A percentile compares a stretch with the other conserved stretches of the same genome.
These are phyloP conservation scores for Aureobasidium namibiae DNA, from an alignment of 2,329 filamentous ascomycete genomes.

Conservation along the genomic window DNA sequence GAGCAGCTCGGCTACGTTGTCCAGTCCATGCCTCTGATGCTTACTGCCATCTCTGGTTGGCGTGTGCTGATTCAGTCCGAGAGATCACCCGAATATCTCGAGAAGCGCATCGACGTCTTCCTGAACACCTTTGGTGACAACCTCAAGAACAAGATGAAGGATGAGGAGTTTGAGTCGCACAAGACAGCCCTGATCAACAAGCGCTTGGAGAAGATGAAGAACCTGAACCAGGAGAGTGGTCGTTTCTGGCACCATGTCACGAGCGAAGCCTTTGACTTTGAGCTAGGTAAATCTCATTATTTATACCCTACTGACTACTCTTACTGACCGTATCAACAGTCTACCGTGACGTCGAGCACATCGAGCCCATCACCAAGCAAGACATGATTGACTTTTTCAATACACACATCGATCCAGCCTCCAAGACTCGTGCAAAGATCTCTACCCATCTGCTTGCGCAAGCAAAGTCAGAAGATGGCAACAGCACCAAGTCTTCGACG, in stretches of 20 bases:
- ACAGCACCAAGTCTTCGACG: constrained; percentile 13
- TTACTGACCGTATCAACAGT: constrained; percentile 35
- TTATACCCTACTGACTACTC: not conserved
- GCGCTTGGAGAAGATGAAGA: constrained; percentile 84
- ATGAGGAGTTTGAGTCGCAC: constrained; percentile 80
- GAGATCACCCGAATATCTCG: constrained; percentile 72
- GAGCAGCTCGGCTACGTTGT: constrained; percentile 97
- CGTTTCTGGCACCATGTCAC: constrained; percentile 80
- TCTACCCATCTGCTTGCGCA: constrained; percentile 78
- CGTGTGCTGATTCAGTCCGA: constrained; percentile 92
- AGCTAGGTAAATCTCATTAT: constrained; percentile 54
- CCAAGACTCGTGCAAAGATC: constrained; percentile 67
- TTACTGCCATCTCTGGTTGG: constrained; percentile 70
- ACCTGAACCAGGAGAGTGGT: constrained; percentile 73
- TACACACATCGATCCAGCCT: constrained; percentile 66
- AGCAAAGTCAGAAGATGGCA: constrained; percentile 26
- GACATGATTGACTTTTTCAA: constrained; percentile 76
- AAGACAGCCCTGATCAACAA: constrained; percentile 84
- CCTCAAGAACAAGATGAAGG: constrained; percentile 62
- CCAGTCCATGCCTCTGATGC: constrained; percentile 66
- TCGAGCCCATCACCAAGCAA: constrained; percentile 66
- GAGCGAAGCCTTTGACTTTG: constrained; percentile 83
- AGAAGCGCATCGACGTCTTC: constrained; percentile 81
- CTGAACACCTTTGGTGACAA: constrained; percentile 57
- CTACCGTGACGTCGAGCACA: constrained; percentile 65